Evolutionary conservation across 1,284 basidiomycete genomes (phyloP).

Genomic region (Tilletiaria anomala): DNA sequence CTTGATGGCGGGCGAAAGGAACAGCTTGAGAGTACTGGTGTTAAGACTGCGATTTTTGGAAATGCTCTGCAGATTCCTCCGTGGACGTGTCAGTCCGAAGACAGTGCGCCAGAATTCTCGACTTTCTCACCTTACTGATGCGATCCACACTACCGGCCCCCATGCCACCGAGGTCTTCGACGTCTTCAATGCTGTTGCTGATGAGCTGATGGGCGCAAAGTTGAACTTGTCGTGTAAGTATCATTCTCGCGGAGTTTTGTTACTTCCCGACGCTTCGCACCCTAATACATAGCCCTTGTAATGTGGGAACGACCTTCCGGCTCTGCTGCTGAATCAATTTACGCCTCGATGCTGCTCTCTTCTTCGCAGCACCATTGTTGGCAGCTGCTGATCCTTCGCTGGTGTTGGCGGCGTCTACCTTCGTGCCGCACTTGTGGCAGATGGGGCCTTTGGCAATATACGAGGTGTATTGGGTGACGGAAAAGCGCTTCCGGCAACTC

Average conservation of each 20-base stretch:
- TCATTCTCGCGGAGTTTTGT: conserved; percentile 55
- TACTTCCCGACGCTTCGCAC: conserved; percentile 43
- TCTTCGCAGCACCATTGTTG: neutral
- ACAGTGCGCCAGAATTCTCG: neutral
- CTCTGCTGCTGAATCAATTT: neutral
- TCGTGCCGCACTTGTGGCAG: conserved; percentile 24
- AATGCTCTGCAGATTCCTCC: conserved; percentile 56
- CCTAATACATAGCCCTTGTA: conserved; percentile 4
- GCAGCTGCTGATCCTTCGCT: conserved; percentile 5
- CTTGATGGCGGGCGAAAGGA: conserved; percentile 60
- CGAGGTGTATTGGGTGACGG: conserved; percentile 54
- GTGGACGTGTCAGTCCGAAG: conserved; percentile 53
- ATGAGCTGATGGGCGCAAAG: too few relatives aligned
- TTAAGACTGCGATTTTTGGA: conserved; percentile 72
- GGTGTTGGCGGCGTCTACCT: too few relatives aligned
- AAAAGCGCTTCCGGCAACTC: conserved; percentile 68
- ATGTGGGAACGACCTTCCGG: neutral
- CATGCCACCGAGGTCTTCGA: conserved; percentile 77
- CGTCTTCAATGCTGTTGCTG: conserved; percentile 69
- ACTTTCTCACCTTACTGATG: conserved; percentile 24
- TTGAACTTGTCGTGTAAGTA: conserved; percentile 65
- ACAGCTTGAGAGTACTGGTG: conserved; percentile 58
- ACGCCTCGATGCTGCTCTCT: neutral
- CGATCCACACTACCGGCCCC: conserved; percentile 44
- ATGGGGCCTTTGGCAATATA: conserved; percentile 8